These are phyloP conservation scores for Pleurotus ostreatus DNA, from an alignment of 768 basidiomycete genomes.

Conservation along the genomic window DNA sequence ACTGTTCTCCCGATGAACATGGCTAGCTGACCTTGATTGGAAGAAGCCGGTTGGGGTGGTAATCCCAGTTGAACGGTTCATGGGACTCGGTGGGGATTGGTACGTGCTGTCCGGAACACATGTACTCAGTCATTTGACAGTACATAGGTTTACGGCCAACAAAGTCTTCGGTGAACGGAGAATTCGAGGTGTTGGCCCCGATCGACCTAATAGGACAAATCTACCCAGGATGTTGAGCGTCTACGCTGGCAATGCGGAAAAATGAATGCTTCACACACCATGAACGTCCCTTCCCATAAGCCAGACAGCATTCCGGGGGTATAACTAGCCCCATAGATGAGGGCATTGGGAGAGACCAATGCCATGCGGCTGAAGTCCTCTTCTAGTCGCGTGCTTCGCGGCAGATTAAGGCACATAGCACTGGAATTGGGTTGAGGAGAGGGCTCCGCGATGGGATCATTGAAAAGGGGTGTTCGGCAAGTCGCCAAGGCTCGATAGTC, in stretches of 20 bases:
- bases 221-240: not conserved
- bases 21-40: constrained; percentile 13
- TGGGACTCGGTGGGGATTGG: constrained; percentile 23
- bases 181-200: constrained; percentile 9
- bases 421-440: constrained; percentile 1
- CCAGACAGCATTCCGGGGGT: constrained; percentile 47
- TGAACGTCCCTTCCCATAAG: constrained; percentile 58
- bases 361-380: constrained; percentile 33
- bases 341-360: constrained; percentile 17
- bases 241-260: not conserved
- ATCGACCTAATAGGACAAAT: constrained; percentile 8
- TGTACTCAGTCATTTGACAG: constrained; percentile 41
- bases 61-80: constrained; percentile 12
- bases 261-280: constrained; percentile 34
- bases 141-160: constrained; percentile 46
- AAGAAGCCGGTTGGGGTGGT: constrained; percentile 13
- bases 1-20: not conserved
- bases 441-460: constrained; percentile 28
- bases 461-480: constrained; percentile 45
- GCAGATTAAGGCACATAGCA: constrained; percentile 13
- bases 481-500: constrained; percentile 41
- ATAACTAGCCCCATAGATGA: constrained; percentile 23
- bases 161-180: constrained; percentile 22
- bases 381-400: constrained; percentile 28
- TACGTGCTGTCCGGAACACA: constrained; percentile 34